Evolutionary conservation across 1,139 yeast species (phyloP).

Genomic region (Suhomyces bribrorum): DNA sequence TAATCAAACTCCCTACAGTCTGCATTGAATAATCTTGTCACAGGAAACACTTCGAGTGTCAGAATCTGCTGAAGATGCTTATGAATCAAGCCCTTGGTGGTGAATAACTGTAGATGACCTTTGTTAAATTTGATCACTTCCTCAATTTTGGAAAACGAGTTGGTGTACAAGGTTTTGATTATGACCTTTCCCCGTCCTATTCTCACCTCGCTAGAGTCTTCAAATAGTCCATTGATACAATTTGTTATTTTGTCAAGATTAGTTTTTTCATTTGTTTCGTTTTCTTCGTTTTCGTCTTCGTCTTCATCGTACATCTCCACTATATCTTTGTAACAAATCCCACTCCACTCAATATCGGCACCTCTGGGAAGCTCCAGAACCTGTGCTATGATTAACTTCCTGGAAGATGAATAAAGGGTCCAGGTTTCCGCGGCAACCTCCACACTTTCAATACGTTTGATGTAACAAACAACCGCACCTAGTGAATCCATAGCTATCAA

Average conservation of each 20-base stretch:
- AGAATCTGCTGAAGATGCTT: background rate
- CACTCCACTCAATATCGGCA: slow-evolving; percentile 82
- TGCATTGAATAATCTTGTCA: slow-evolving; percentile 22
- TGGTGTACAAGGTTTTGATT: slow-evolving; percentile 20
- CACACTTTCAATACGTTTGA: slow-evolving; percentile 36
- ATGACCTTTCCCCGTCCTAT: slow-evolving; percentile 7
- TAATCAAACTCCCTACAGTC: slow-evolving; percentile 23
- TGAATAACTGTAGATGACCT: slow-evolving; percentile 16
- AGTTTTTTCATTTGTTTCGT: background rate
- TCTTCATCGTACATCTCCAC: slow-evolving; percentile 42
- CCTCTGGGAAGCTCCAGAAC: slow-evolving; percentile 66
- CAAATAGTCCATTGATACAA: slow-evolving; percentile 3
- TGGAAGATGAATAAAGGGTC: slow-evolving; percentile 28
- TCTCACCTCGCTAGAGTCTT: slow-evolving; percentile 5
- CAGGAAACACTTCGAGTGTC: slow-evolving; percentile 29
- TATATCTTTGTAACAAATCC: slow-evolving; percentile 46
- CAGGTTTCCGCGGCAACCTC: slow-evolving; percentile 38
- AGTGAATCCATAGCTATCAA: slow-evolving; percentile 51
- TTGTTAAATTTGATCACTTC: slow-evolving; percentile 6
- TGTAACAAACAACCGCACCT: slow-evolving; percentile 55
- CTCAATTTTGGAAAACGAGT: slow-evolving; percentile 16
- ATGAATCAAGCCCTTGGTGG: slow-evolving; percentile 7
- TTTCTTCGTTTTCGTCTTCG: slow-evolving; percentile 33
- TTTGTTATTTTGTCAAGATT: no score
- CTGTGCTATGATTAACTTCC: slow-evolving; percentile 51